phyloP scores from a whole-genome alignment of 768 basidiomycete species.

The Macrolepiota albuminosa region DNA sequence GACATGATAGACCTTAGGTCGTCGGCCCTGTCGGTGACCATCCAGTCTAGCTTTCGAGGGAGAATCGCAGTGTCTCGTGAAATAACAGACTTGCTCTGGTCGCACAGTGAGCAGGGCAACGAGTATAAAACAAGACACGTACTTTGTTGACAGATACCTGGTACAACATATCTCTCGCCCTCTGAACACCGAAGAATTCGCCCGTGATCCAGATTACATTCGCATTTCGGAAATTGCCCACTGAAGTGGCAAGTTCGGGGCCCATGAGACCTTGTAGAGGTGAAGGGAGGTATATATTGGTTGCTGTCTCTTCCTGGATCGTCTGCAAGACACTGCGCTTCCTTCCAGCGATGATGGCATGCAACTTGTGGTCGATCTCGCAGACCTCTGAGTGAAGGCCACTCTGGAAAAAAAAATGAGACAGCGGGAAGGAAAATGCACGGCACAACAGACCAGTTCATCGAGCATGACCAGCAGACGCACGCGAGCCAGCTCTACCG shows the following conservation, averaged over 20 bases:
- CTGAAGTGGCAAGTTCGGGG: conserved; percentile 46
- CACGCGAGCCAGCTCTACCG: conserved; percentile 88
- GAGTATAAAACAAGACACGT: conserved; percentile 15
- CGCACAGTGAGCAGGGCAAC: conserved; percentile 1
- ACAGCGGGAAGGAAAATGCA: not conserved
- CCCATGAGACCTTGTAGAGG: conserved; percentile 84
- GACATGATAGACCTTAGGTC: conserved; percentile 91
- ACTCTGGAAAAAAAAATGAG: conserved; percentile 47
- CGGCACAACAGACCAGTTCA: conserved; percentile 66
- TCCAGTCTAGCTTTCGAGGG: conserved; percentile 97
- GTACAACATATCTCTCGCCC: conserved; percentile 92
- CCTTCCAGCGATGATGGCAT: conserved; percentile 85
- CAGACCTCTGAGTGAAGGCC: conserved; percentile 87
- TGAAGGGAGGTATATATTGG: conserved; percentile 93
- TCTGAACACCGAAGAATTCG: conserved; percentile 93
- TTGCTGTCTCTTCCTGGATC: conserved; percentile 95
- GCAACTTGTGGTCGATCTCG: conserved; percentile 94
- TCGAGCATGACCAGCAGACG: conserved; percentile 91
- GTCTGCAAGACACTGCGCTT: conserved; percentile 84
- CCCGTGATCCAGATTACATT: conserved; percentile 96
- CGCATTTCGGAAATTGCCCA: conserved; percentile 48
- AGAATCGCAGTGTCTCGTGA: conserved; percentile 92
- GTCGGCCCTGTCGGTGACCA: conserved; percentile 94
- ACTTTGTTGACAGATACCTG: conserved; percentile 88
- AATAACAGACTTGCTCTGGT: conserved; percentile 81